phyloP scores from a whole-genome alignment of 2,329 filamentous ascomycete genomes.

The Fusarium illudens region DNA sequence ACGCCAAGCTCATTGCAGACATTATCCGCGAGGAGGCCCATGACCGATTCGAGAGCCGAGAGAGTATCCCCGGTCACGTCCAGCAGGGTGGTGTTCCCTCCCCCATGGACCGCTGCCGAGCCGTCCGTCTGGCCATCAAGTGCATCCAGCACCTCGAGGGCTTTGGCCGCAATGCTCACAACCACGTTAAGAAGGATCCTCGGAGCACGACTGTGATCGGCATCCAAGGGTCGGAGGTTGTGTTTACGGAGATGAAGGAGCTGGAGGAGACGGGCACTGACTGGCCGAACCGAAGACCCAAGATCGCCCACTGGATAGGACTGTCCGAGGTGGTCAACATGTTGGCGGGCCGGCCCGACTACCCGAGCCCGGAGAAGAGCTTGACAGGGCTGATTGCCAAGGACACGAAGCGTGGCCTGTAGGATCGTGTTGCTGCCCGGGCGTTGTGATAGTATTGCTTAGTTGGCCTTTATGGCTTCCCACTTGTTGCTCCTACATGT shows the following conservation, averaged over 20 bases:
- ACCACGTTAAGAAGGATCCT: slow-evolving; percentile 76
- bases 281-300: slow-evolving; percentile 89
- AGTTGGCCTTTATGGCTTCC: slow-evolving; percentile 9
- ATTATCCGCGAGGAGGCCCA: slow-evolving; percentile 95
- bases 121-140: slow-evolving; percentile 90
- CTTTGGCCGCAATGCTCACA: slow-evolving; percentile 71
- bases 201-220: slow-evolving; percentile 85
- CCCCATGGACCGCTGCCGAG: slow-evolving; percentile 94
- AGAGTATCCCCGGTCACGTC: slow-evolving; percentile 92
- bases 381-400: slow-evolving; percentile 65
- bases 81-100: slow-evolving; percentile 94
- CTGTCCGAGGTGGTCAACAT: slow-evolving; percentile 86
- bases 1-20: slow-evolving; percentile 89
- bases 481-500: slow-evolving; percentile 23
- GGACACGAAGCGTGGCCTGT: slow-evolving; percentile 66
- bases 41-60: slow-evolving; percentile 89
- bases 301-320: slow-evolving; percentile 83
- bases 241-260: slow-evolving; percentile 83
- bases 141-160: slow-evolving; percentile 90
- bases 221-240: slow-evolving; percentile 86
- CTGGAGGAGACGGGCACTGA: slow-evolving; percentile 89
- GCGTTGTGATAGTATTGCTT: slow-evolving; percentile 17
- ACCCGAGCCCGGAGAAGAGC: slow-evolving; percentile 58
- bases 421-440: slow-evolving; percentile 14
- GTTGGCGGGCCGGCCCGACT: slow-evolving; percentile 74